Evolutionary conservation across 768 basidiomycete genomes (phyloP).

Genomic region (Xerocomellus chrysenteron): DNA sequence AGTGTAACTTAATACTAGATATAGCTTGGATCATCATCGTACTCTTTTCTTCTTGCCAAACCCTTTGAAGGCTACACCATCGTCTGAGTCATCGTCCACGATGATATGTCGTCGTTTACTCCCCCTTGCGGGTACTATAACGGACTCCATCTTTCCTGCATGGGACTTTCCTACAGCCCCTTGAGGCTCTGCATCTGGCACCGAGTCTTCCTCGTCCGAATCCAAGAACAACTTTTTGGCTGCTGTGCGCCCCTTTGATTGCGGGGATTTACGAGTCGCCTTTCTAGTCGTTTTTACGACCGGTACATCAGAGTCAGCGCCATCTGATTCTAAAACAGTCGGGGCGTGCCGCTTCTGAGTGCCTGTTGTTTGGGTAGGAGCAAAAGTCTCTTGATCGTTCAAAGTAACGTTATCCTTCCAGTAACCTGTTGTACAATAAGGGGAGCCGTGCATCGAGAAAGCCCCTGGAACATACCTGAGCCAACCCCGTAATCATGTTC

Average conservation of each 20-base stretch:
- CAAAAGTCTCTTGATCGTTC: slow-evolving; percentile 16
- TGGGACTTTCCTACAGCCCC: neutral
- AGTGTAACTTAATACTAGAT: neutral
- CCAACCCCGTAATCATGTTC: slow-evolving; percentile 58
- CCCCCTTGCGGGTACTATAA: slow-evolving; percentile 9
- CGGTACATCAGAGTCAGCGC: slow-evolving; percentile 27
- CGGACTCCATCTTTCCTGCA: slow-evolving; percentile 2
- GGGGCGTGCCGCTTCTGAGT: slow-evolving; percentile 26
- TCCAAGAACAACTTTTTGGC: slow-evolving; percentile 51
- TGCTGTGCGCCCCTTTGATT: slow-evolving; percentile 24
- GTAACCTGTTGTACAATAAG: slow-evolving; percentile 42
- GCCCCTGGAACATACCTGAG: slow-evolving; percentile 36
- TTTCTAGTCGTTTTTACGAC: slow-evolving; percentile 12
- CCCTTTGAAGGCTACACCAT: slow-evolving; percentile 68
- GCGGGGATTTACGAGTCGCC: slow-evolving; percentile 24
- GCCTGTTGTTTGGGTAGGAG: slow-evolving; percentile 17
- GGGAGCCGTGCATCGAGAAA: slow-evolving; percentile 1
- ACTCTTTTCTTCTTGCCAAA: slow-evolving; percentile 40
- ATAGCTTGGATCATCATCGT: slow-evolving; percentile 2
- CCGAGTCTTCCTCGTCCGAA: slow-evolving; percentile 43
- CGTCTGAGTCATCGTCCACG: slow-evolving; percentile 68
- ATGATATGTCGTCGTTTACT: slow-evolving; percentile 37
- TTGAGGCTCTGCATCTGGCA: neutral
- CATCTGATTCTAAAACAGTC: slow-evolving; percentile 43
- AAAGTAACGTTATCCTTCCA: slow-evolving; percentile 46